A percentile compares a stretch with the other conserved stretches of the same genome.
Evolutionary conservation across 768 basidiomycete genomes (phyloP).

Genomic region (Tephrocybe rancida): DNA sequence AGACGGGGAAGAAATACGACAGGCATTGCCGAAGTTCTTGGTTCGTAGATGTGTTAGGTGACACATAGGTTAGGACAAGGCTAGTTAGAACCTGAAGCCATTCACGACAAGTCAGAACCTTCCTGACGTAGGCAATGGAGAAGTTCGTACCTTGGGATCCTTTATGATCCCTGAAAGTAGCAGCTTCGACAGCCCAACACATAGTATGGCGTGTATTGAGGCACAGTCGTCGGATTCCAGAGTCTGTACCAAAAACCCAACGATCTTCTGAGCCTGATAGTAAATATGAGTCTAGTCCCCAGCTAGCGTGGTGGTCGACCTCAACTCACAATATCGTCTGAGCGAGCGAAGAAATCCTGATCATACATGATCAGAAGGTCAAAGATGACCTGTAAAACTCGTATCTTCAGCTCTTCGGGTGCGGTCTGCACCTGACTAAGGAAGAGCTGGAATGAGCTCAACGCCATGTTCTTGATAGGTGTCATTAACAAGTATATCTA

Average conservation of each 20-base stretch:
- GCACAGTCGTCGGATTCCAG: slow-evolving; percentile 71
- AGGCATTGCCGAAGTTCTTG: slow-evolving; percentile 89
- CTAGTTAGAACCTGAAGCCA: slow-evolving; percentile 37
- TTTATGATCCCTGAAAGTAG: slow-evolving; percentile 83
- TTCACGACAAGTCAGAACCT: no score
- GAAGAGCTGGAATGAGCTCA: slow-evolving; percentile 81
- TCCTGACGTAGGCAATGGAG: background rate
- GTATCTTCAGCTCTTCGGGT: slow-evolving; percentile 74
- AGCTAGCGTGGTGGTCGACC: background rate
- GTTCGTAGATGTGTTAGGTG: slow-evolving; percentile 83
- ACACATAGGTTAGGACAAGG: slow-evolving; percentile 69
- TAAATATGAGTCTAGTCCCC: background rate
- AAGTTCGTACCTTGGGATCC: slow-evolving; percentile 67
- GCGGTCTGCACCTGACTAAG: slow-evolving; percentile 77
- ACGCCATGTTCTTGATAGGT: slow-evolving; percentile 54
- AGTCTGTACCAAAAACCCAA: slow-evolving; percentile 50
- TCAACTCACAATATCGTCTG: slow-evolving; percentile 42
- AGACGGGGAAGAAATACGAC: slow-evolving; percentile 94
- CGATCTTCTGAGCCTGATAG: slow-evolving; percentile 38
- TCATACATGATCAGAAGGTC: slow-evolving; percentile 93
- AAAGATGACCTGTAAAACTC: slow-evolving; percentile 84
- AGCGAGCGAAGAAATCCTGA: slow-evolving; percentile 65
- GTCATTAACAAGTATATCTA: background rate
- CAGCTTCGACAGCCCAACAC: slow-evolving; percentile 86
- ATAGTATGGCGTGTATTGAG: slow-evolving; percentile 75